phyloP scores from a whole-genome alignment of 352 stramenopile species.

The Phytophthora palmivora region DNA sequence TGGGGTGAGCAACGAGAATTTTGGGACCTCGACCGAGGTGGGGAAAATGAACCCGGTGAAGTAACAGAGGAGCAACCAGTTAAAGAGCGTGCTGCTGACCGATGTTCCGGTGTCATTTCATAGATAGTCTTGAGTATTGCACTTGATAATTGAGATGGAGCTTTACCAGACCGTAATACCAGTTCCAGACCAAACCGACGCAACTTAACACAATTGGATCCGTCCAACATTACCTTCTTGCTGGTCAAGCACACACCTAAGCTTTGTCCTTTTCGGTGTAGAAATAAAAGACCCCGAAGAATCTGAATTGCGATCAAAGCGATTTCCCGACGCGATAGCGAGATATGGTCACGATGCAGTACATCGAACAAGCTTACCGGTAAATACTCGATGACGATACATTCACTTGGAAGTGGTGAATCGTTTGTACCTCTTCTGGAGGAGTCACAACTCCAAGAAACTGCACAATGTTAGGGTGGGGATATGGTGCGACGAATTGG shows the following conservation, averaged over 20 bases:
- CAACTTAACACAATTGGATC: conserved; percentile 49
- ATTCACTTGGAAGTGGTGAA: conserved; percentile 5
- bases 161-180: conserved; percentile 32
- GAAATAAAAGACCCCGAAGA: conserved; percentile 47
- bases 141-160: conserved; percentile 29
- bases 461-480: conserved; percentile 62
- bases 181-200: conserved; percentile 61
- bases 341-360: conserved; percentile 54
- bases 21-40: neutral
- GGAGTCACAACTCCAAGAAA: conserved; percentile 46
- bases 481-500: conserved; percentile 29
- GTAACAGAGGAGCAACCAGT: conserved; percentile 7
- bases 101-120: conserved; percentile 32
- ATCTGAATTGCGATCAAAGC: conserved; percentile 53
- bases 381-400: conserved; percentile 55
- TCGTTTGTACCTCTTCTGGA: conserved; percentile 7
- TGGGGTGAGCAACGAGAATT: conserved; percentile 13
- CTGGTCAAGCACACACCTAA: conserved; percentile 70
- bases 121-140: conserved; percentile 24
- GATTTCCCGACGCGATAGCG: conserved; percentile 50
- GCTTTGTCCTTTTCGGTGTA: conserved; percentile 43
- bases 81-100: conserved; percentile 1
- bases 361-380: conserved; percentile 61
- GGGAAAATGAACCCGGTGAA: conserved; percentile 5
- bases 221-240: conserved; percentile 67